Conservation (phyloP, 768 basidiomycete species). For the Tubosaeta brunneosetosa region DNA sequence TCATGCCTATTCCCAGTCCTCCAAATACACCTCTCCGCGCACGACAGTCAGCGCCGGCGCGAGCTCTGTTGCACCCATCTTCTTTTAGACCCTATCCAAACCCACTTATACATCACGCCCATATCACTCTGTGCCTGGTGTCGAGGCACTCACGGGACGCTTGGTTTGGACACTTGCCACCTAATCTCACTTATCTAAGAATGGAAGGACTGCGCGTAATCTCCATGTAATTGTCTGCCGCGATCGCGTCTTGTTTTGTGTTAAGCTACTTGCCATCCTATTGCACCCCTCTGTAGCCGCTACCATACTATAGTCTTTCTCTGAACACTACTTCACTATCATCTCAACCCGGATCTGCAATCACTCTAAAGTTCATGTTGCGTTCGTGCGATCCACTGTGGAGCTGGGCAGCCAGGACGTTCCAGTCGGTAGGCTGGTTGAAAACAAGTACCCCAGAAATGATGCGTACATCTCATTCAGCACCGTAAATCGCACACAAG, state of each 20-base stretch:
- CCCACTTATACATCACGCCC: background rate
- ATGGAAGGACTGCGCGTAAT: constrained; percentile 20
- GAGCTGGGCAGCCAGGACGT: background rate
- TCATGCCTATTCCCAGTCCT: constrained; percentile 23
- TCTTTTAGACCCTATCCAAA: constrained; percentile 42
- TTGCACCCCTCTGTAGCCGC: constrained; percentile 15
- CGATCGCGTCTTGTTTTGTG: background rate
- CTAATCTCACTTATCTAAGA: constrained; percentile 18
- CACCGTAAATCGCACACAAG: background rate
- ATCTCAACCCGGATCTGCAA: background rate
- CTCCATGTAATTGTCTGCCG: constrained; percentile 2
- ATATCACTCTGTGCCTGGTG: constrained; percentile 3
- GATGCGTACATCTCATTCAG: no score
- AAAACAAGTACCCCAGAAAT: background rate
- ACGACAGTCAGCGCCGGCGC: constrained; percentile 48
- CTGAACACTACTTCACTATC: background rate
- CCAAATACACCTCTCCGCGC: constrained; percentile 20
- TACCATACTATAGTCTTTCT: constrained; percentile 7
- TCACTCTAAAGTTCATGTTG: background rate
- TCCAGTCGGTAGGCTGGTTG: background rate
- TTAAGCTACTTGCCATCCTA: constrained; percentile 3
- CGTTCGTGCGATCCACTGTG: background rate
- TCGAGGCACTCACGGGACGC: background rate
- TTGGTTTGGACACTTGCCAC: constrained; percentile 7
- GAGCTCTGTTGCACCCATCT: constrained; percentile 48